phyloP scores from a whole-genome alignment of 768 basidiomycete species.

The Gymnopilus junonius region DNA sequence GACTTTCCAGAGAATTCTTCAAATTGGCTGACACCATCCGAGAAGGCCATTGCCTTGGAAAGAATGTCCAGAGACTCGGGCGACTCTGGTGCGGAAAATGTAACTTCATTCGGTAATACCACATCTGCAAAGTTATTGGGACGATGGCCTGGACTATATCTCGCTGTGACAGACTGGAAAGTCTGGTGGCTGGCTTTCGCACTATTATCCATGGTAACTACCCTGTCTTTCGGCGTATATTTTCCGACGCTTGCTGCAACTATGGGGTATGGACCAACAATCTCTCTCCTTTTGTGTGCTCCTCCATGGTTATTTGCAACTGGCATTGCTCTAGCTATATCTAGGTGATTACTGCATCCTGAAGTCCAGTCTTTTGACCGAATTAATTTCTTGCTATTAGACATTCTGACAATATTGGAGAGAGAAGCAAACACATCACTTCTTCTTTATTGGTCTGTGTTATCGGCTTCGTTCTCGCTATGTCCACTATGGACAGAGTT shows the following conservation, averaged over 20 bases:
- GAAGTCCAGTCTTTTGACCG: not conserved
- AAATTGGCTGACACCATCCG: slow-evolving; percentile 65
- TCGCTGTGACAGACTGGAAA: slow-evolving; percentile 79
- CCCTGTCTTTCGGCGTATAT: slow-evolving; percentile 78
- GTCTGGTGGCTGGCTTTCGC: slow-evolving; percentile 82
- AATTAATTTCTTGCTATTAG: not conserved
- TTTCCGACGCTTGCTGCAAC: slow-evolving; percentile 81
- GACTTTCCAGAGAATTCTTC: slow-evolving; percentile 75
- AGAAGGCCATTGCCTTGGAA: slow-evolving; percentile 60
- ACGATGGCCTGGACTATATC: slow-evolving; percentile 49
- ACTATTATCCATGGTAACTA: slow-evolving; percentile 61
- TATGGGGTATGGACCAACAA: slow-evolving; percentile 65
- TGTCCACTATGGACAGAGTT: slow-evolving; percentile 68
- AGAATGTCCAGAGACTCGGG: slow-evolving; percentile 76
- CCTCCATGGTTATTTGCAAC: slow-evolving; percentile 81
- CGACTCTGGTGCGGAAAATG: slow-evolving; percentile 49
- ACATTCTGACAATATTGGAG: slow-evolving; percentile 72
- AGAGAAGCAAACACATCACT: slow-evolving; percentile 76
- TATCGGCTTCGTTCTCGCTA: slow-evolving; percentile 74
- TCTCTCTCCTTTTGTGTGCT: slow-evolving; percentile 76
- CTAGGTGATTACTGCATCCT: slow-evolving; percentile 38
- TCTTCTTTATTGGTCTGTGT: slow-evolving; percentile 64
- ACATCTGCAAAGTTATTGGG: slow-evolving; percentile 37
- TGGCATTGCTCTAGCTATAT: slow-evolving; percentile 54
- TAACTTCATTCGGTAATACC: slow-evolving; percentile 45